Evolutionary conservation across 2,329 filamentous ascomycete genomes (phyloP).

Genomic region (Fusarium protoensiforme): DNA sequence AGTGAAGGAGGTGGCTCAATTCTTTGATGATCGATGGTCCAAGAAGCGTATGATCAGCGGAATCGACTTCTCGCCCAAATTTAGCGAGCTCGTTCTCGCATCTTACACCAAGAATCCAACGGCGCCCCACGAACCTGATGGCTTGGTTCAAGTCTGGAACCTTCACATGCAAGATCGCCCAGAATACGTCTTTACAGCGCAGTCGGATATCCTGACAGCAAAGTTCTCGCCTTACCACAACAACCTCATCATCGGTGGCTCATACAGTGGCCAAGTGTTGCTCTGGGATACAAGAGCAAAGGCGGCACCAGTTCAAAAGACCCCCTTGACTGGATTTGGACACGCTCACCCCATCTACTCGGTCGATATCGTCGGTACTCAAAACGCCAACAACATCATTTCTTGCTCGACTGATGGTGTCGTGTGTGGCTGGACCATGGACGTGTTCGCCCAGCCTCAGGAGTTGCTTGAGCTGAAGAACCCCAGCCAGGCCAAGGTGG

Average conservation of each 20-base stretch:
- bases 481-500: conserved; percentile 80
- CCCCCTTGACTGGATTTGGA: conserved; percentile 91
- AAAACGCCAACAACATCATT: conserved; percentile 98
- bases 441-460: conserved; percentile 97
- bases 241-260: conserved; percentile 93
- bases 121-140: conserved; percentile 92
- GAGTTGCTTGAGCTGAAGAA: conserved; percentile 90
- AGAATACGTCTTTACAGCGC: conserved; percentile 96
- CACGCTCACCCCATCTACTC: conserved; percentile 98
- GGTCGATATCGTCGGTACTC: conserved; percentile 94
- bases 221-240: conserved; percentile 99
- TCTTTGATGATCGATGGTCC: conserved; percentile 95
- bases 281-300: conserved; percentile 96
- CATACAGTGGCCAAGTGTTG: conserved; percentile 95
- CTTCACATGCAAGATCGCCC: conserved; percentile 92
- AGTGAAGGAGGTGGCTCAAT: conserved; percentile 89
- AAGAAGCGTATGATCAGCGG: conserved; percentile 98
- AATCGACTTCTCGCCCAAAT: conserved; percentile 95
- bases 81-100: conserved; percentile 90
- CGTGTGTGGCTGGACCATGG: conserved; percentile 96
- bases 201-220: conserved; percentile 93
- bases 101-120: conserved; percentile 98
- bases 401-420: conserved; percentile 97
- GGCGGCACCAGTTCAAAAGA: conserved; percentile 92
- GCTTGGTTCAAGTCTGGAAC: conserved; percentile 97